Percentiles rank a stretch among this genome's conserved stretches.
Evolutionary conservation across 768 basidiomycete genomes (phyloP).

Genomic region (Dioszegia aurantiaca): DNA sequence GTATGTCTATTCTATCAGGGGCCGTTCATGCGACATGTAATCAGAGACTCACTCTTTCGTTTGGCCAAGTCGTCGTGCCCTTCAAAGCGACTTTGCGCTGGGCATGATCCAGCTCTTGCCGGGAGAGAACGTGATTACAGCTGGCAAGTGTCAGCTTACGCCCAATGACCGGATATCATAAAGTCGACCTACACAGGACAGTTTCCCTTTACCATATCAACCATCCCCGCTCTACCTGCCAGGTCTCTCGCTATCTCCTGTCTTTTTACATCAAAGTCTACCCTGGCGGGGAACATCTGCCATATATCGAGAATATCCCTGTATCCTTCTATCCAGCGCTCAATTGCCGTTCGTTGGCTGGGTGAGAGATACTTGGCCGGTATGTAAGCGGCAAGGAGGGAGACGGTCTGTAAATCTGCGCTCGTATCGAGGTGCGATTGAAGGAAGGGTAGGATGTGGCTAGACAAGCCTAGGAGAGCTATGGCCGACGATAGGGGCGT

Average conservation of each 20-base stretch:
- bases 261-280: slow-evolving; percentile 40
- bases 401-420: slow-evolving; percentile 45
- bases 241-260: slow-evolving; percentile 24
- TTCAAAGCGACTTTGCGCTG: slow-evolving; percentile 33
- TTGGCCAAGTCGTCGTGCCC: slow-evolving; percentile 34
- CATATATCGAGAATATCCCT: slow-evolving; percentile 46
- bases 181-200: slow-evolving; percentile 43
- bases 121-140: slow-evolving; percentile 29
- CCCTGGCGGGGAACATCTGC: slow-evolving; percentile 38
- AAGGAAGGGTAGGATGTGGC: slow-evolving; percentile 32
- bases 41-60: slow-evolving; percentile 35
- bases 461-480: slow-evolving; percentile 40
- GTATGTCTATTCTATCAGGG: slow-evolving; percentile 27
- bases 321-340: slow-evolving; percentile 47
- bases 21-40: too few species aligned
- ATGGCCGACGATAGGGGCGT: slow-evolving; percentile 28
- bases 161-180: not conserved
- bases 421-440: slow-evolving; percentile 37
- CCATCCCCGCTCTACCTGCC: slow-evolving; percentile 8
- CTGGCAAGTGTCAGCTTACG: slow-evolving; percentile 8
- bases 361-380: slow-evolving; percentile 14
- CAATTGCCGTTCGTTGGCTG: slow-evolving; percentile 21
- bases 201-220: slow-evolving; percentile 20
- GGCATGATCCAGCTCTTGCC: slow-evolving; percentile 27
- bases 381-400: slow-evolving; percentile 39